These are phyloP conservation scores for Rhodotorula sp. DNA, from an alignment of 1,284 basidiomycete species.

Conservation along the genomic window DNA sequence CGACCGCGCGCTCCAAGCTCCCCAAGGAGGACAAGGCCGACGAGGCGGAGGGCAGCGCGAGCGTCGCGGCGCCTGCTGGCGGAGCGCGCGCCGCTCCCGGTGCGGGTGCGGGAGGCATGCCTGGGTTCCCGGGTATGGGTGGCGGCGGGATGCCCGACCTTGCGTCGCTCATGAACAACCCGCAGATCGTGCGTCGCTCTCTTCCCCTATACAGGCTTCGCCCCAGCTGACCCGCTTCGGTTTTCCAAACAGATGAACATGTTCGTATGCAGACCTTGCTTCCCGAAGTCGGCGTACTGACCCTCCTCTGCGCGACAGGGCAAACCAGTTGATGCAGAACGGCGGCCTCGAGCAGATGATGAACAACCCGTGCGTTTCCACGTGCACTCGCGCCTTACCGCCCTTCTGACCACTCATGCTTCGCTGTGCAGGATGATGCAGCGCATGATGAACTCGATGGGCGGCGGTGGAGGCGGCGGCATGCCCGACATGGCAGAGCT, in stretches of 20 bases:
- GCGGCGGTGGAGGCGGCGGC: slow-evolving; percentile 59
- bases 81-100: slow-evolving; percentile 49
- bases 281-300: not conserved
- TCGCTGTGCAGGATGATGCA: slow-evolving; percentile 29
- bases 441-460: slow-evolving; percentile 32
- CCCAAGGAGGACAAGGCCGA: slow-evolving; percentile 18
- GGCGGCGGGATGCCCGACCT: slow-evolving; percentile 91
- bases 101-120: slow-evolving; percentile 55
- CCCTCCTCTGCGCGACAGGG: slow-evolving; percentile 53
- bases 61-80: slow-evolving; percentile 47
- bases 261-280: not conserved
- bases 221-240: not conserved
- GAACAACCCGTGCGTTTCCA: slow-evolving; percentile 17
- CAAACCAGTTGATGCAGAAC: slow-evolving; percentile 86
- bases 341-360: slow-evolving; percentile 64
- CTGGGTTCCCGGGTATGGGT: slow-evolving; percentile 47
- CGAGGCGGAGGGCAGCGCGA: slow-evolving; percentile 37
- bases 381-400: not conserved
- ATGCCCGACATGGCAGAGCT: slow-evolving; percentile 77
- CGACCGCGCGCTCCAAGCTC: slow-evolving; percentile 71
- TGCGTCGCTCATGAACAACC: slow-evolving; percentile 84
- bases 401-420: not conserved
- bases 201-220: not conserved
- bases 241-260: slow-evolving; percentile 2
- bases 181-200: slow-evolving; percentile 56